Evolutionary conservation across 1,284 basidiomycete genomes (phyloP), one percentile per base, ranked within the genome.

Genomic region (Ustilago xerochloae): DNA sequence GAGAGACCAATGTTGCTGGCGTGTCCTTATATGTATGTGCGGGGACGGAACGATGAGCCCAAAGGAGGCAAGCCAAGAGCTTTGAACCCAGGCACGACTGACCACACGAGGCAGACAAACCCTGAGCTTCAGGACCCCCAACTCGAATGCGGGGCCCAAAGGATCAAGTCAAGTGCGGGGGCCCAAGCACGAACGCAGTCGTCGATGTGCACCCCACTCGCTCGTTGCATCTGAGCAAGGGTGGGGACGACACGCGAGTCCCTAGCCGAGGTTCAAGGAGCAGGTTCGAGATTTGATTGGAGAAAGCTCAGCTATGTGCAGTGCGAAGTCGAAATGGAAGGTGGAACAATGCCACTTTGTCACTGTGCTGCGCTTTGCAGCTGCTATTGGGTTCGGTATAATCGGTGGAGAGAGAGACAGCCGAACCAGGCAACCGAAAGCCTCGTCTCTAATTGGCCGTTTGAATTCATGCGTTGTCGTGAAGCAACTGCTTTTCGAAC

Each of bases 371-470:
- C 15, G 29, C n/a, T 20, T 15, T 29, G n/a, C n/a, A 28, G 29
- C 6, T 48, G 24, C 30, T 7, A 7, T 22, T 20, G 30, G 7
- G 30, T n/a, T 51, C 35, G 49, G 49, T 36, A 51, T 36, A 28
- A 12, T 26, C 33, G 48, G 16, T 26, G 16, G 38, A 29, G 20
- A 36, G n/a, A 43, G 39, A 43, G 39, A 24, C 24, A 51, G 49
- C 49, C 49, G 33, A 39, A 39, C 13, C 15, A 12, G 26, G 48
- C 32, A 35, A 49, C 48, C 4, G 39, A 18, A 51, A 22, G 49
- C 49, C 35, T 51, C 35, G 22, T 51, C 26, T 2, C 36, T 16
- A 41, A 53, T 41, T 53, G 51, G 51, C 51, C 36, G 51, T 41
- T 10, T 30, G 36, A 41, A 43, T 41, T 53, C 38, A 41, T 53